phyloP scores from a whole-genome alignment of 2,329 filamentous ascomycete genomes.

The Grosmannia clavigera region DNA sequence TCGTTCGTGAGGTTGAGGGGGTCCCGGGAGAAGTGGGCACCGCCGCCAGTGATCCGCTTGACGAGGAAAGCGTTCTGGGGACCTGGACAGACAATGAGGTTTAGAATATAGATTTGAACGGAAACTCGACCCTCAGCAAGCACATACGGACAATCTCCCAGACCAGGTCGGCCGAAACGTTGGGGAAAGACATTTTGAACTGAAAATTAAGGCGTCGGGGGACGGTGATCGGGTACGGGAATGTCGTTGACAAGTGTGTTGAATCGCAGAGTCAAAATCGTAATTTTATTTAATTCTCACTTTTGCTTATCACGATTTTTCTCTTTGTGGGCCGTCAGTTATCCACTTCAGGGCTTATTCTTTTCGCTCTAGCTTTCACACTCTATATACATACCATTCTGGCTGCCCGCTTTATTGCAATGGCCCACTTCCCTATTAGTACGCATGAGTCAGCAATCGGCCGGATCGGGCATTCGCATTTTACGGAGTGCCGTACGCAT shows the following conservation, averaged over 20 bases:
- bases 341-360: slow-evolving; percentile 12
- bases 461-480: background rate
- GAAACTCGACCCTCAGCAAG: background rate
- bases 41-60: slow-evolving; percentile 71
- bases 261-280: background rate
- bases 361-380: background rate
- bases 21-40: slow-evolving; percentile 85
- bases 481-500: too few relatives aligned
- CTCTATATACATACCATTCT: background rate
- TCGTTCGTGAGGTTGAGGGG: slow-evolving; percentile 87
- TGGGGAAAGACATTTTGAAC: slow-evolving; percentile 42
- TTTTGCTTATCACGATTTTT: slow-evolving; percentile 9
- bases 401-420: background rate
- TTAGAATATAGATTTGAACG: background rate
- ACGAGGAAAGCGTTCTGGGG: slow-evolving; percentile 82
- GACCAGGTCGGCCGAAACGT: slow-evolving; percentile 81
- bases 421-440: background rate
- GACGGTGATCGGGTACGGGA: background rate
- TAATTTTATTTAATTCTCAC: slow-evolving; percentile 6
- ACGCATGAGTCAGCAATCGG: background rate
- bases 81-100: slow-evolving; percentile 38
- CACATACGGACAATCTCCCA: slow-evolving; percentile 92
- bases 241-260: slow-evolving; percentile 4
- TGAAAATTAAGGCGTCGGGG: background rate
- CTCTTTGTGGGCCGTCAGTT: slow-evolving; percentile 26